Evolutionary conservation across 2,329 filamentous ascomycete species (phyloP).

Genomic region (Fusarium siculi): DNA sequence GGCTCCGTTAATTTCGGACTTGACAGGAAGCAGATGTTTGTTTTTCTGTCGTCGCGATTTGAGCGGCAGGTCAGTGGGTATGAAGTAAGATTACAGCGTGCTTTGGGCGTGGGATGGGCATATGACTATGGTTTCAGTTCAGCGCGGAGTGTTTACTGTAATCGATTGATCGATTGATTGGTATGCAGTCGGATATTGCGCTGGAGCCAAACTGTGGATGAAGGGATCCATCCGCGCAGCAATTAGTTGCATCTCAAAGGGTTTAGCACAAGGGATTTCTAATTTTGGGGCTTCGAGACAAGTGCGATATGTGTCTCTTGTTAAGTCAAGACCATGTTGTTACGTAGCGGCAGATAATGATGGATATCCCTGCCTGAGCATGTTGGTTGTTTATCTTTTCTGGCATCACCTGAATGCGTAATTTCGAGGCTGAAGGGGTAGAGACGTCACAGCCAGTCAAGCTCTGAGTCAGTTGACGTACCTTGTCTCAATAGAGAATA

Average conservation of each 20-base stretch:
- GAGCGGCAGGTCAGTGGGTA: slow-evolving; percentile 25
- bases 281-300: slow-evolving; percentile 19
- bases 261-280: slow-evolving; percentile 18
- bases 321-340: neutral
- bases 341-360: slow-evolving; percentile 4
- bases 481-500: slow-evolving; percentile 15
- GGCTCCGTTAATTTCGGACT: slow-evolving; percentile 30
- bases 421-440: slow-evolving; percentile 10
- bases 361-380: neutral
- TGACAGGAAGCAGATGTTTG: slow-evolving; percentile 1
- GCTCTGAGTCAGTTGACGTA: slow-evolving; percentile 12
- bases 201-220: slow-evolving; percentile 32
- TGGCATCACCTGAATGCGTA: neutral
- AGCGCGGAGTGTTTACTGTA: slow-evolving; percentile 16
- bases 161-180: slow-evolving; percentile 20
- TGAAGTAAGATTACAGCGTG: slow-evolving; percentile 34
- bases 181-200: slow-evolving; percentile 35
- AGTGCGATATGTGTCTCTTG: slow-evolving; percentile 6
- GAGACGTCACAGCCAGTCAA: slow-evolving; percentile 3
- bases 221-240: slow-evolving; percentile 23
- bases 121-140: slow-evolving; percentile 27
- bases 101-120: slow-evolving; percentile 27
- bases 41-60: slow-evolving; percentile 11
- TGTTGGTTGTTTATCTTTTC: slow-evolving; percentile 1
- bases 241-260: slow-evolving; percentile 24